A percentile compares a stretch with the other conserved stretches of the same genome.
Conservation (phyloP, 1,284 basidiomycete species). For the Irpex rosettiformis region DNA sequence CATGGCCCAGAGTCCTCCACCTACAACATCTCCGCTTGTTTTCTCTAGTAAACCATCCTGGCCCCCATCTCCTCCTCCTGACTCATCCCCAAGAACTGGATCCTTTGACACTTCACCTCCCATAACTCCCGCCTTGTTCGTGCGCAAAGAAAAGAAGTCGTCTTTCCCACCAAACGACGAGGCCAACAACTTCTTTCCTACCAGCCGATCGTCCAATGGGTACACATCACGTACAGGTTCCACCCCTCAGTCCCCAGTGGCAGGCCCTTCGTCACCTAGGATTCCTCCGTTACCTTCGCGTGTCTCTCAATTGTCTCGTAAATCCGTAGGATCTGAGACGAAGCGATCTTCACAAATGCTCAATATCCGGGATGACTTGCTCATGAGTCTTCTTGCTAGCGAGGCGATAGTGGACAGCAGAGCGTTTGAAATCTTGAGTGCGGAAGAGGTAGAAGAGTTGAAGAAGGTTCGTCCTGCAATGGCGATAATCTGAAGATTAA, state of each 20-base stretch:
- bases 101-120: conserved; percentile 26
- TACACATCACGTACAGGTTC: conserved; percentile 24
- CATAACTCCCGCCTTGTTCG: conserved; percentile 43
- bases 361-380: conserved; percentile 70
- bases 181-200: conserved; percentile 23
- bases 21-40: conserved; percentile 26
- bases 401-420: conserved; percentile 85
- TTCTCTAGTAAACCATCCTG: conserved; percentile 38
- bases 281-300: conserved; percentile 23
- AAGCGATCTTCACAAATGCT: conserved; percentile 41
- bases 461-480: conserved; percentile 64
- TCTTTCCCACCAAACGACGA: conserved; percentile 26
- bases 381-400: conserved; percentile 80
- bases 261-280: conserved; percentile 40
- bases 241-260: conserved; percentile 32
- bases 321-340: conserved; percentile 33
- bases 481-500: conserved; percentile 6
- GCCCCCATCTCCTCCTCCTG: conserved; percentile 35
- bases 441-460: conserved; percentile 88
- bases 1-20: conserved; percentile 18
- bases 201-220: conserved; percentile 26
- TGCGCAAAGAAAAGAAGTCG: conserved; percentile 47
- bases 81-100: conserved; percentile 23
- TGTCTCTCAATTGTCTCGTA: conserved; percentile 26
- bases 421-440: conserved; percentile 67